Percentiles rank a stretch among this genome's conserved stretches.
Conservation (phyloP, 805 yeast genomes). For the Metschnikowia kofuensis region DNA sequence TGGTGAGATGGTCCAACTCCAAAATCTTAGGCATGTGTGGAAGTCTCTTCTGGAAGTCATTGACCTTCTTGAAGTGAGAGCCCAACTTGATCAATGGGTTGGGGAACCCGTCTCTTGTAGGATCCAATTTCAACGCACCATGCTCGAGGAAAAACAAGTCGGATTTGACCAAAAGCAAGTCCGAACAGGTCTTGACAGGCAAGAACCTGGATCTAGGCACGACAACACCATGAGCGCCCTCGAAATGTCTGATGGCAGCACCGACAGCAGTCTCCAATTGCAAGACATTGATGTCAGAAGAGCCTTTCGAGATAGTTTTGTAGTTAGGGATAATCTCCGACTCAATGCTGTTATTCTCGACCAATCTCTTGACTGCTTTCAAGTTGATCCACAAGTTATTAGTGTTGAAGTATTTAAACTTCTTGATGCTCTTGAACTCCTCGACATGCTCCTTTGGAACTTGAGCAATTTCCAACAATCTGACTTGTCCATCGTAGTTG, state of each 20-base stretch:
- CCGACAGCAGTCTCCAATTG: constrained; percentile 99
- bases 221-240: constrained; percentile 94
- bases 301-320: constrained; percentile 77
- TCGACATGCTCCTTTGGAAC: constrained; percentile 98
- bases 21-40: constrained; percentile 94
- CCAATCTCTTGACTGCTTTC: constrained; percentile 88
- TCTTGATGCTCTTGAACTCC: constrained; percentile 96
- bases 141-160: constrained; percentile 89
- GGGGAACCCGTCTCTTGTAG: constrained; percentile 83
- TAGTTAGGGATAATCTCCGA: constrained; percentile 95
- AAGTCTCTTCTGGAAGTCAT: constrained; percentile 84
- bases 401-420: constrained; percentile 97
- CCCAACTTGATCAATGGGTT: constrained; percentile 96
- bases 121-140: constrained; percentile 83
- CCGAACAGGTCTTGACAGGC: constrained; percentile 98
- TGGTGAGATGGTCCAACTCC: constrained; percentile 95
- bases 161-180: constrained; percentile 88
- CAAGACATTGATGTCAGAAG: constrained; percentile 75
- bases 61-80: constrained; percentile 93
- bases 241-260: constrained; percentile 96
- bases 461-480: constrained; percentile 95
- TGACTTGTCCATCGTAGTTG: constrained; percentile 90
- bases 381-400: constrained; percentile 97
- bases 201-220: constrained; percentile 97
- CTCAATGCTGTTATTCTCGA: constrained; percentile 76